phyloP scores from a whole-genome alignment of 202 grass and related monocot genomes.

The Tripidium arundinaceum region DNA sequence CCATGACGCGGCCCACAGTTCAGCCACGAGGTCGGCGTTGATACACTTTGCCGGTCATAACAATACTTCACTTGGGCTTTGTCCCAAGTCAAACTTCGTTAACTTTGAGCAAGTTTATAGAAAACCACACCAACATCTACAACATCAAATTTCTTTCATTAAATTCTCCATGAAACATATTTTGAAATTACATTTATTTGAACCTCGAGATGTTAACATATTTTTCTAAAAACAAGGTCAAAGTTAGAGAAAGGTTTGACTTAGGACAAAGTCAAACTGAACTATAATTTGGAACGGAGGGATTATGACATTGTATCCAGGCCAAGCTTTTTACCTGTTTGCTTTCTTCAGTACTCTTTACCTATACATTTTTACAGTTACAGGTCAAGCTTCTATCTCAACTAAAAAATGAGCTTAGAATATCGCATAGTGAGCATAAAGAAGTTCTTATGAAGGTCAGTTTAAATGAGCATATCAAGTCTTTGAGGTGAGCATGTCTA shows the following conservation, averaged over 20 bases:
- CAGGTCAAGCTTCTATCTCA: slow-evolving; percentile 57
- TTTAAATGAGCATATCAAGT: slow-evolving; percentile 54
- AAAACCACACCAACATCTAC: neutral
- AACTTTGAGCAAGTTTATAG: neutral
- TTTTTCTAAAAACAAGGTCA: neutral
- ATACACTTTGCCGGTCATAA: no score
- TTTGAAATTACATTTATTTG: neutral
- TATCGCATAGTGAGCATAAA: slow-evolving; percentile 62
- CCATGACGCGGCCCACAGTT: no score
- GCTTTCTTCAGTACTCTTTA: slow-evolving; percentile 25
- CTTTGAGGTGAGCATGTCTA: slow-evolving; percentile 50
- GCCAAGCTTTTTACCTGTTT: neutral
- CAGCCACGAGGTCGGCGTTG: no score
- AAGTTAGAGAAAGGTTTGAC: neutral
- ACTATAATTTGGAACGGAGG: neutral
- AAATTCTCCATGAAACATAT: neutral
- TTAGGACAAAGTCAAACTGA: neutral
- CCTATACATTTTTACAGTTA: slow-evolving; percentile 33
- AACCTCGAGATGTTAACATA: neutral
- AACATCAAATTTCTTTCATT: neutral
- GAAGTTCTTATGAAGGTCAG: slow-evolving; percentile 54
- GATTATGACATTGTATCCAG: neutral
- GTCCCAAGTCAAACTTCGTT: neutral
- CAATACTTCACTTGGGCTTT: no score
- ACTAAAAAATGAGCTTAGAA: slow-evolving; percentile 59